Base-by-base conservation (phyloP, 306 rosid genomes). In the Sicyos baderoa region DNA sequence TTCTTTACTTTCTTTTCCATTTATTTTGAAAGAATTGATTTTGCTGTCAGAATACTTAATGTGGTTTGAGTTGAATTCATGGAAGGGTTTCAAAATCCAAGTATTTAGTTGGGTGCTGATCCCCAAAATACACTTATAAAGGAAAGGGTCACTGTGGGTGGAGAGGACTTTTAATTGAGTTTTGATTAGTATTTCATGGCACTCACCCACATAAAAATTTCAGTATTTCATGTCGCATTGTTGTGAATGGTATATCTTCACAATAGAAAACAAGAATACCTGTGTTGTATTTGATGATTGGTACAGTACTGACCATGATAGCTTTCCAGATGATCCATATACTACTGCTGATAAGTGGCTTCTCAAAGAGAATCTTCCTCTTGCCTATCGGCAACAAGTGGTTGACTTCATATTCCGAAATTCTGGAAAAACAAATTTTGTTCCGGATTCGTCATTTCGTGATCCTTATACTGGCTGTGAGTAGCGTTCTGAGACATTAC, bases 381-480 rank as follows among this genome's bases (percentile, higher is more conserved):
- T 88, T 77, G 82, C 89, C 82, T 89, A 88, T 72, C 96, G 97
- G 48, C 96, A 89, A 81, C 97, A 93, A 80, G 79, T 93, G 27
- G 93, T 93, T 53, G 94, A 87, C 54, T 93, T 93, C 82, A 93
- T 89, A 77, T 91, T 93, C 80, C 97, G 87, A 82, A 93, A 89
- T 82, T 54, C 91, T 62, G 96, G 96, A 68, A 92, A 89, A 68
- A 89, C 84, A 71, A 83, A 93, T 56, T 66, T 84, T 73, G 60
- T 76, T 32, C 83, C 84, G 72, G 95, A 93, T 81, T 71, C 97
- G 69, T 82, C 98, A 70, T 93, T 93, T 74, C 79, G 83, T 32
- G 98, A 93, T 74, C 98, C 98, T 57, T 93, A 27, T 79, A 93
- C 98, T 53, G 98, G 97, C 54, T 80, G 97, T 93, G 73, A 85